Evolutionary conservation across 768 basidiomycete genomes (phyloP), one percentile per base, ranked within the genome.

Genomic region (Leccinum imitatum): DNA sequence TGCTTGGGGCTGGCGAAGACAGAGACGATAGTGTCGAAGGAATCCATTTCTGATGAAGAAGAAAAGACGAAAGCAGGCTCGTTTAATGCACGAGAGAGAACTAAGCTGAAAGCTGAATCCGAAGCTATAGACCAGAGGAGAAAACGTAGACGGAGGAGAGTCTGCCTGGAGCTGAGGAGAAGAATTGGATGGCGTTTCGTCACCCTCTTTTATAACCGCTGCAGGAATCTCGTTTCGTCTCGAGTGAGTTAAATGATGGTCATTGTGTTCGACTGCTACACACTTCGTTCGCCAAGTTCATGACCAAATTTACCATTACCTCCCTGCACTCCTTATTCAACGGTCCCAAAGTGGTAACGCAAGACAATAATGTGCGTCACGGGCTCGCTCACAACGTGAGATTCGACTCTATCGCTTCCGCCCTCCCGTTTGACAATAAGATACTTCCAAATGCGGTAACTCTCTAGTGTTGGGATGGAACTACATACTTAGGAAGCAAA

Each of bases 291-390:
- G 25, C 48, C 23, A 48, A 58, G 21, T 21, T 52, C 48, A 57
- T 37, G 48, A 50, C 48, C 21, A 25, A 25, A 48, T 48, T 48
- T 15, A 23, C 23, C 13, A 50, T 19, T 25, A 50, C 56, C 8
- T 25, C 17, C n/a, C 44, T 11, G 50, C 13, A 17, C 14, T 35
- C 14, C 25, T 23, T 44, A 44, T 31, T 46, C 19, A 11, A 54
- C 30, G 3, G 44, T 44, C 61, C 50, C 15, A 30, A 65, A 54
- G n/a, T 11, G 53, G 65, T 4, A 61, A 44, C 17, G 11, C 59
- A 41, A 47, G 35, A 71, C 69, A 71, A 71, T 71, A 71, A n/a
- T 53, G 27, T 35, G 13, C 21, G 17, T 25, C 37, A 52, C 27
- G 7, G 4, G 11, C 14, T 14, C 13, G 9, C 47, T 33, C 33